Evolutionary conservation across 75 land plant species (phyloP).

Genomic region (Sequoia sempervirens): DNA sequence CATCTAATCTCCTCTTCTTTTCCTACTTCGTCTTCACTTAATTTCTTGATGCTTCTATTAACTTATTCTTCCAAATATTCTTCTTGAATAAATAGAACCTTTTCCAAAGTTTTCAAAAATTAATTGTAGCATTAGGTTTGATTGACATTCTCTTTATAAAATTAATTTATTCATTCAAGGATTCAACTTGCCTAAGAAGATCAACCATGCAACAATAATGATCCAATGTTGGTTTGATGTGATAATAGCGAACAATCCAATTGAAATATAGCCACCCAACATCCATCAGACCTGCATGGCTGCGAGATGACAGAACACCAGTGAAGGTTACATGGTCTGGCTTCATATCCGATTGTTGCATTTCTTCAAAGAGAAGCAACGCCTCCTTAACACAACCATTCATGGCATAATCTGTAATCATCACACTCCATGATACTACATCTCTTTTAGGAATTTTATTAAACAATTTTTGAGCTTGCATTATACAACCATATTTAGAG

Average conservation of each 20-base stretch:
- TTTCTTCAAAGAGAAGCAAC: slow-evolving; percentile 6
- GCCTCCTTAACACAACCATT: slow-evolving; percentile 15
- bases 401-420: slow-evolving; percentile 16
- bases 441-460: slow-evolving; percentile 4
- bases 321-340: slow-evolving; percentile 13
- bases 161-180: slow-evolving; percentile 7
- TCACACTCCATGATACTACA: slow-evolving; percentile 17
- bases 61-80: too few relatives aligned
- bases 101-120: too few relatives aligned
- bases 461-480: slow-evolving; percentile 14
- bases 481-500: slow-evolving; percentile 11
- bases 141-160: slow-evolving; percentile 19
- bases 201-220: slow-evolving; percentile 16
- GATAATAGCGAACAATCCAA: slow-evolving; percentile 3
- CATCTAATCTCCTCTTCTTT: too few relatives aligned
- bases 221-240: slow-evolving; percentile 11
- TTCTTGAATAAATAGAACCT: too few relatives aligned
- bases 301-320: slow-evolving; percentile 15
- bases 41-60: too few relatives aligned
- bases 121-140: neutral
- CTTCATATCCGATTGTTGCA: neutral
- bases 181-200: slow-evolving; percentile 8
- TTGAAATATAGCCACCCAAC: slow-evolving; percentile 11
- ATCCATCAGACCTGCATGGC: slow-evolving; percentile 3
- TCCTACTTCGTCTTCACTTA: too few relatives aligned